Conservation (phyloP, 23 red algal genomes). For the Gracilaria caudata region DNA sequence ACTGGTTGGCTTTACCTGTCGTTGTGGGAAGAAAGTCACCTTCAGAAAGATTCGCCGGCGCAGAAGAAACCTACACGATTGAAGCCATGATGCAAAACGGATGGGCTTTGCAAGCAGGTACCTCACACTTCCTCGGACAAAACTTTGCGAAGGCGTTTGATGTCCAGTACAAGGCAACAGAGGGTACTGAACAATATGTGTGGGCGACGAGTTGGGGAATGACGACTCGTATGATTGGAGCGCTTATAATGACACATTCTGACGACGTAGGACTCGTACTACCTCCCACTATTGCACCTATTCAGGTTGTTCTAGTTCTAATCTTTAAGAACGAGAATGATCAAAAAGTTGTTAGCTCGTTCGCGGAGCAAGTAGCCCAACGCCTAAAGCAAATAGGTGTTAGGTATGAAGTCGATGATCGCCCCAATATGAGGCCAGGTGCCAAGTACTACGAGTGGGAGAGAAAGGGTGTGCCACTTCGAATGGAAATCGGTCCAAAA, state of each 20-base stretch:
- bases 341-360: slow-evolving; percentile 20
- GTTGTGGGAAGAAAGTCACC: slow-evolving; percentile 84
- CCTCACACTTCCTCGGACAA: slow-evolving; percentile 92
- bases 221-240: slow-evolving; percentile 94
- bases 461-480: slow-evolving; percentile 90
- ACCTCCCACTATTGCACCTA: slow-evolving; percentile 87
- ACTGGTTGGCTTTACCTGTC: slow-evolving; percentile 88
- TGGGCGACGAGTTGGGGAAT: slow-evolving; percentile 96
- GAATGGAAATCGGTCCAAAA: slow-evolving; percentile 90
- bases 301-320: slow-evolving; percentile 86
- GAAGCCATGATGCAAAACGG: slow-evolving; percentile 98
- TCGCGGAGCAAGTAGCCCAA: slow-evolving; percentile 22
- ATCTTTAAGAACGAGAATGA: slow-evolving; percentile 80
- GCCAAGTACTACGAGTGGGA: slow-evolving; percentile 99
- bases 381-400: slow-evolving; percentile 51
- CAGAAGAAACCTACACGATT: slow-evolving; percentile 93
- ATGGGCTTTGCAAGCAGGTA: slow-evolving; percentile 98
- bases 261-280: slow-evolving; percentile 93
- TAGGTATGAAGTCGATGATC: slow-evolving; percentile 81
- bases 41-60: slow-evolving; percentile 92
- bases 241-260: slow-evolving; percentile 97
- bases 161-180: slow-evolving; percentile 75
- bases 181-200: slow-evolving; percentile 61
- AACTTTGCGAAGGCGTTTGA: slow-evolving; percentile 96
- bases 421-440: slow-evolving; percentile 88